Evolutionary conservation across 2,329 filamentous ascomycete species (phyloP).

Genomic region (Daldinia sp.): DNA sequence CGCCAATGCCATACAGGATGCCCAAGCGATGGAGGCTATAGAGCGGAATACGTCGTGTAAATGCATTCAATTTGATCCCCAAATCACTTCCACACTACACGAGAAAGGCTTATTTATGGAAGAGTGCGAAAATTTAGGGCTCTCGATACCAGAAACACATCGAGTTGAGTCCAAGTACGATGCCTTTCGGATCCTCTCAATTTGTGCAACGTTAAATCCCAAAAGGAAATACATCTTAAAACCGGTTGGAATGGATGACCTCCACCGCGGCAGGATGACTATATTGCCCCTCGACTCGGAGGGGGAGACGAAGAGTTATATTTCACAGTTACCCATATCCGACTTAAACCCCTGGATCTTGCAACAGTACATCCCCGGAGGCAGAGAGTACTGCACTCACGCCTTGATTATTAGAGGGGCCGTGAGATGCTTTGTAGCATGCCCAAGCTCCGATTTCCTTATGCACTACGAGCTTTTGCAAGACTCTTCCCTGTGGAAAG

Average conservation of each 20-base stretch:
- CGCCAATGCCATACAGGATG: slow-evolving; percentile 71
- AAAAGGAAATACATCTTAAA: slow-evolving; percentile 69
- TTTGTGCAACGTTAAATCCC: slow-evolving; percentile 29
- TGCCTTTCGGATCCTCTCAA: slow-evolving; percentile 60
- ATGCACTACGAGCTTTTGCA: slow-evolving; percentile 71
- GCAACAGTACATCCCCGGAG: slow-evolving; percentile 70
- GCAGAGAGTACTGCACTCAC: slow-evolving; percentile 76
- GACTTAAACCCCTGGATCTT: slow-evolving; percentile 68
- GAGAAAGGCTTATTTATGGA: slow-evolving; percentile 72
- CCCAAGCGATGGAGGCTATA: slow-evolving; percentile 67
- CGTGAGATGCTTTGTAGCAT: slow-evolving; percentile 72
- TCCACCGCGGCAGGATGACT: slow-evolving; percentile 67
- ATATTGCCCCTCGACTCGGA: slow-evolving; percentile 65
- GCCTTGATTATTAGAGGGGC: slow-evolving; percentile 70
- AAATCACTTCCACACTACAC: slow-evolving; percentile 65
- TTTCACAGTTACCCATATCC: slow-evolving; percentile 64
- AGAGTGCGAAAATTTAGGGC: slow-evolving; percentile 61
- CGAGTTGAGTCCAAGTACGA: slow-evolving; percentile 62
- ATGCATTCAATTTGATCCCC: slow-evolving; percentile 69
- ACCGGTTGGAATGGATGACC: slow-evolving; percentile 68
- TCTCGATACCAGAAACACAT: slow-evolving; percentile 62
- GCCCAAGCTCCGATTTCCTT: slow-evolving; percentile 66
- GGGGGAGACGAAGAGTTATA: slow-evolving; percentile 61
- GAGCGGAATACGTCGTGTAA: slow-evolving; percentile 65
- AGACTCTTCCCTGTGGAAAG: slow-evolving; percentile 60